Base-by-base conservation (phyloP, 2,329 filamentous ascomycete genomes). In the Fusarium palustre region DNA sequence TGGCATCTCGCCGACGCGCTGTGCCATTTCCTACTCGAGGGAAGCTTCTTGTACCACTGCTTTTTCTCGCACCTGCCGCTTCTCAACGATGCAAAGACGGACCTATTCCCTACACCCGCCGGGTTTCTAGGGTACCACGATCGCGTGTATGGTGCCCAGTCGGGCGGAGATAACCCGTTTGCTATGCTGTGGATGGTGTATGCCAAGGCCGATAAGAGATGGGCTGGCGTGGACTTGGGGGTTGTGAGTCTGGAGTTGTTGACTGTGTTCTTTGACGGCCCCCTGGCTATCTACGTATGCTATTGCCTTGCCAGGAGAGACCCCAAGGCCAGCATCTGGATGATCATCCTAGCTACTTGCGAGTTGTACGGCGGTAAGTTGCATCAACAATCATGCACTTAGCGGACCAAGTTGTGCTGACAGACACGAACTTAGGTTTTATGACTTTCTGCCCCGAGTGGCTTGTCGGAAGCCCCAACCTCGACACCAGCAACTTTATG, bases 1-100 rank as follows among this genome's bases (percentile, higher is more conserved):
- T 97, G 95, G 95, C 94, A 97, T 82, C 87, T 92, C 38, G 97
- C 97, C 81, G 94, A 97, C 79, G 93, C 93, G 33, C 86, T 97
- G 43, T 95, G 94, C 75, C 96, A 99, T 83, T 89, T 97, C 80
- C 84, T 93, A 78, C 91, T 98, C 78, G 95, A 98, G 82, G 94
- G 93, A 55, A 91, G 89, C 75, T 98, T 93, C 80, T 88, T 97
- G 25, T 97, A 94, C 85, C 93, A 97, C 82, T 97, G 93, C 83
- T 97, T 98, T 86, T 95, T 94, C 85, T 83, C 82, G 12, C 84
- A 80, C 76, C 74, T 84, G 10, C 78, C 61, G 81, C 77, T 82
- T 66, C 60, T 56, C 33, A 66, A 59, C 15, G 71, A 61, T 55
- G 50, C 59, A 76, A 77, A 59, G 74, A 68, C 31, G 42, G 58